Evolutionary conservation across 805 yeast genomes (phyloP).

Genomic region (Candida berthetii): DNA sequence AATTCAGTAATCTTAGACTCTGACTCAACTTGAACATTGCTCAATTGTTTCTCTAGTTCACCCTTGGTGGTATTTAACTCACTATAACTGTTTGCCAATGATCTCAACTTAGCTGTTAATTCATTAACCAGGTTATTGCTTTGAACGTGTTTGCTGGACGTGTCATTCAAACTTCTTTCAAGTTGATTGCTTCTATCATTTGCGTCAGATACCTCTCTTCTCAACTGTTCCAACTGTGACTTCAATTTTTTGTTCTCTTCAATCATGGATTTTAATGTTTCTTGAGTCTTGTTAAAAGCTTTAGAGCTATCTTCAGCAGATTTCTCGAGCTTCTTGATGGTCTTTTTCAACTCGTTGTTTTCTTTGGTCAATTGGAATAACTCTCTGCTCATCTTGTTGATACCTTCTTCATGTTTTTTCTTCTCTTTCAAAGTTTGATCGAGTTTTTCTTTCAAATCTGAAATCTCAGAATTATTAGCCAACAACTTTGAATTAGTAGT

Average conservation of each 20-base stretch:
- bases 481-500: constrained; percentile 7
- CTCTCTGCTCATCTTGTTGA: constrained; percentile 87
- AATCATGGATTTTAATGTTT: constrained; percentile 7
- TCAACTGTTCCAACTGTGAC: neutral
- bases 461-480: constrained; percentile 16
- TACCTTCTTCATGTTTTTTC: constrained; percentile 74
- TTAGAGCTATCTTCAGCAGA: constrained; percentile 14
- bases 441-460: constrained; percentile 19
- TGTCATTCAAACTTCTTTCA: constrained; percentile 10
- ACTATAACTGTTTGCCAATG: constrained; percentile 25
- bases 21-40: neutral
- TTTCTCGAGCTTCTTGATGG: constrained; percentile 33
- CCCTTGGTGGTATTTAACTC: constrained; percentile 16
- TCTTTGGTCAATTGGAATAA: constrained; percentile 58
- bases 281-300: constrained; percentile 12
- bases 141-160: constrained; percentile 20
- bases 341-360: constrained; percentile 43
- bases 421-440: constrained; percentile 29
- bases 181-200: neutral
- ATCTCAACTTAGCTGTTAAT: constrained; percentile 32
- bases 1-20: neutral
- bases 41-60: neutral
- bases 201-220: neutral
- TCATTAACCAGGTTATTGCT: constrained; percentile 28
- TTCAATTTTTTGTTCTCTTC: constrained; percentile 1